Base-by-base conservation (phyloP, 129 eudicot species). In the Dittrichia graveolens region DNA sequence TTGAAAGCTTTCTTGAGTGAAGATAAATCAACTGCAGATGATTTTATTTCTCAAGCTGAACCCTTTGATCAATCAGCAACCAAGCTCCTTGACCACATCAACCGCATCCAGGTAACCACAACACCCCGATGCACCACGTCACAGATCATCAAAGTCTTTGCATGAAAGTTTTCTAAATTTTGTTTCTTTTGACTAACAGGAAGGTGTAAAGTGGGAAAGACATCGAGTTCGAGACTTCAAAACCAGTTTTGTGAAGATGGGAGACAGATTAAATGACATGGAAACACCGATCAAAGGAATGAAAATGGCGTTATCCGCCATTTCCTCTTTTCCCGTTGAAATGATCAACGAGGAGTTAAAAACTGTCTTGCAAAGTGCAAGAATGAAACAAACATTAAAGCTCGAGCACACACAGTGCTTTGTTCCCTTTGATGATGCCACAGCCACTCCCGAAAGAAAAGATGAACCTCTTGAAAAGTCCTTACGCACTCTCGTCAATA, bases 141-240 rank as follows among this genome's bases (percentile, higher is more conserved):
- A 41, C 34, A n/a, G 7, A 72, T 38, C 59, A 37, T 48, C 11
- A 38, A 9, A 41, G 5, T 54, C 47, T 8, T 31, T 12, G 5
- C 45, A 10, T 12, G 11, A 35, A 46, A 35, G 8, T 5, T 6
- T 48, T 45, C 66, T 35, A 24, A 58, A 9, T 8, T 5, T 11
- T 58, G 6, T 42, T 16, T 49, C 16, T 43, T 70, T 4, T 60
- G 7, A n/a, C 47, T 2, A 39, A 77, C 87, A 90, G 95, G 86
- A 83, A 44, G 95, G 89, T 19, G 61, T 85, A 69, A 74, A 55
- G 40, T 91, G 92, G 95, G 97, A 91, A 54, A 83, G 76, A 46
- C 78, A 79, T 37, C 82, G 75, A 8, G 19, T 89, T 19, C 72
- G 81, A 40, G 72, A 68, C 62, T 71, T 66, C 56, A 82, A 72